Conservation (phyloP, 129 eudicot genomes). For the Flaveria ramosissima region DNA sequence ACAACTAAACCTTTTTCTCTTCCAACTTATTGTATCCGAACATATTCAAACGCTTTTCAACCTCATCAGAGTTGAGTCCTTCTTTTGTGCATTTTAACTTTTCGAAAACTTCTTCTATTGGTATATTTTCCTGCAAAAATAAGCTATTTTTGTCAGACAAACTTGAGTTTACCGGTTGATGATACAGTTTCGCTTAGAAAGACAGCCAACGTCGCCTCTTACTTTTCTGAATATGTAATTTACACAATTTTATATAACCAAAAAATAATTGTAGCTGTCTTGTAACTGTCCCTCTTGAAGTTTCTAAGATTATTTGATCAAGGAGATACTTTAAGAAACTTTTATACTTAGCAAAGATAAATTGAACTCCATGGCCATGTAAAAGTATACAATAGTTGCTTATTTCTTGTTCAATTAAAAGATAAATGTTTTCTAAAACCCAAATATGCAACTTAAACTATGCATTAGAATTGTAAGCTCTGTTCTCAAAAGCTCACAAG, state of each 20-base stretch:
- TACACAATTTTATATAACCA: no score
- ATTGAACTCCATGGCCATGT: background rate
- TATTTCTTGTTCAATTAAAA: constrained; percentile 6
- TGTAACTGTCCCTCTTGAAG: background rate
- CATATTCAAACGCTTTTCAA: constrained; percentile 52
- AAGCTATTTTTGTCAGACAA: constrained; percentile 19
- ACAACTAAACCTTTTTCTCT: constrained; percentile 51
- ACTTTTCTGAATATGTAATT: no score
- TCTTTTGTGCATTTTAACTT: constrained; percentile 55
- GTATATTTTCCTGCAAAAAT: constrained; percentile 53
- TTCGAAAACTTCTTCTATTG: constrained; percentile 59
- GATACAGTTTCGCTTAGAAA: background rate
- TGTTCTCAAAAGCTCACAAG: no score
- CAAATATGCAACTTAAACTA: background rate
- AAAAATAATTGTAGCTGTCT: background rate
- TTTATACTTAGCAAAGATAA: background rate
- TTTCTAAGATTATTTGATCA: constrained; percentile 23
- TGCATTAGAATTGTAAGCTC: constrained; percentile 11
- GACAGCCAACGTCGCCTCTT: background rate
- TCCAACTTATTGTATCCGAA: constrained; percentile 63
- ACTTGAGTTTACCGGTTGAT: background rate
- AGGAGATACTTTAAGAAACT: constrained; percentile 3
- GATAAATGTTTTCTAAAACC: background rate
- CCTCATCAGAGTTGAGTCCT: constrained; percentile 59
- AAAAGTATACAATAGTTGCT: background rate